phyloP scores from a whole-genome alignment of 768 basidiomycete species.

The Mycena leptocephala region DNA sequence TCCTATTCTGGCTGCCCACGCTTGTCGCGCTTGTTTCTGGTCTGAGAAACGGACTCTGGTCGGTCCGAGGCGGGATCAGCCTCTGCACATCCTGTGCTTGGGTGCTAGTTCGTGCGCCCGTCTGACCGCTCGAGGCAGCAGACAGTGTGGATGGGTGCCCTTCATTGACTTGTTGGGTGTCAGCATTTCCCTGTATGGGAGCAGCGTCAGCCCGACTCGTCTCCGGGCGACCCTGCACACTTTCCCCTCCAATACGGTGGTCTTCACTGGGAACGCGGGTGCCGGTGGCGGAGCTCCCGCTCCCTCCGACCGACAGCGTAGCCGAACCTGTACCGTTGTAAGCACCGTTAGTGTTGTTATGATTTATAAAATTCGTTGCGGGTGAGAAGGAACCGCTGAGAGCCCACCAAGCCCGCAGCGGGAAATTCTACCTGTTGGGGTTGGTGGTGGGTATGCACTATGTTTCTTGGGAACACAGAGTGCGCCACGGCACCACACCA shows the following conservation, averaged over 20 bases:
- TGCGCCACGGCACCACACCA: background rate
- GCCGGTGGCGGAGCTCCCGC: slow-evolving; percentile 21
- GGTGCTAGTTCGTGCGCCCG: background rate
- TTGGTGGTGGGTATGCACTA: no score
- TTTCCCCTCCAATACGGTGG: no score
- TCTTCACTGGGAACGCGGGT: no score
- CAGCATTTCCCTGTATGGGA: no score
- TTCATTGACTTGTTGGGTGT: slow-evolving; percentile 7
- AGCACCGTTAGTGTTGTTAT: background rate
- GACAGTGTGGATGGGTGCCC: background rate
- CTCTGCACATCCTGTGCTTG: background rate
- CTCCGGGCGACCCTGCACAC: no score
- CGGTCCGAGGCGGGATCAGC: background rate
- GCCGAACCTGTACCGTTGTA: background rate
- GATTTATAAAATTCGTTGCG: background rate
- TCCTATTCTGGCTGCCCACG: no score
- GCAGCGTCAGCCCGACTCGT: no score
- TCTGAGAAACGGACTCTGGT: background rate
- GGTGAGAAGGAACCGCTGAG: background rate
- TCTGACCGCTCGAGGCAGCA: background rate
- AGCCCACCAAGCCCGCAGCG: no score
- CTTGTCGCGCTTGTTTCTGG: background rate
- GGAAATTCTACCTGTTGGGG: background rate
- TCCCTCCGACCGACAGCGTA: slow-evolving; percentile 9
- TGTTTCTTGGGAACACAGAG: background rate